These are phyloP conservation scores for Pinus tabuliformis DNA, from an alignment of 75 land plant species.

Conservation along the genomic window DNA sequence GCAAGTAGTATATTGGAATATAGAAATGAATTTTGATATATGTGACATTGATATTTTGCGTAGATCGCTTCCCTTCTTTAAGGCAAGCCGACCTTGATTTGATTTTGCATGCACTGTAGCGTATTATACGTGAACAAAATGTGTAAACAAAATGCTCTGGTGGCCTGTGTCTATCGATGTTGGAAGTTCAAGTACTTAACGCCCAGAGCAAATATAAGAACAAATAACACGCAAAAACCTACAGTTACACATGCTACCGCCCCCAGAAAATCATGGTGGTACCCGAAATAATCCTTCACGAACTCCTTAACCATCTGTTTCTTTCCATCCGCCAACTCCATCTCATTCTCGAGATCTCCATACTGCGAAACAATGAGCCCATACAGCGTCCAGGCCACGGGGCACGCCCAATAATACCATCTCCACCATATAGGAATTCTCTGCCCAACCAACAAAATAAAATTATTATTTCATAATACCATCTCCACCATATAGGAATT, in stretches of 20 bases:
- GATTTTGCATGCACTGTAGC: too few relatives aligned
- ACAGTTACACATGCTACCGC: conserved; percentile 46
- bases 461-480: conserved; percentile 41
- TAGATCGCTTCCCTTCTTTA: too few relatives aligned
- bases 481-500: conserved; percentile 7
- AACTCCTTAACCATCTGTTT: conserved; percentile 33
- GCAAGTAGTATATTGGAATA: too few relatives aligned
- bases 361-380: conserved; percentile 68
- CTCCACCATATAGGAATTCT: conserved; percentile 82
- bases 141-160: too few relatives aligned
- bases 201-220: conserved; percentile 51
- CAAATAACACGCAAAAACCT: conserved; percentile 51
- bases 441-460: conserved; percentile 22
- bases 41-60: too few relatives aligned
- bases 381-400: conserved; percentile 74
- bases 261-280: conserved; percentile 45
- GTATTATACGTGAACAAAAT: too few relatives aligned
- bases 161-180: not conserved
- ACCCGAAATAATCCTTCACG: conserved; percentile 45
- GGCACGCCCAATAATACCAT: conserved; percentile 81
- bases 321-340: conserved; percentile 16
- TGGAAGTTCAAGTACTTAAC: conserved; percentile 81
- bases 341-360: conserved; percentile 30
- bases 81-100: too few relatives aligned
- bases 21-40: too few relatives aligned